phyloP scores from a whole-genome alignment of 805 yeast species.

The Sugiyamaella floridensis region DNA sequence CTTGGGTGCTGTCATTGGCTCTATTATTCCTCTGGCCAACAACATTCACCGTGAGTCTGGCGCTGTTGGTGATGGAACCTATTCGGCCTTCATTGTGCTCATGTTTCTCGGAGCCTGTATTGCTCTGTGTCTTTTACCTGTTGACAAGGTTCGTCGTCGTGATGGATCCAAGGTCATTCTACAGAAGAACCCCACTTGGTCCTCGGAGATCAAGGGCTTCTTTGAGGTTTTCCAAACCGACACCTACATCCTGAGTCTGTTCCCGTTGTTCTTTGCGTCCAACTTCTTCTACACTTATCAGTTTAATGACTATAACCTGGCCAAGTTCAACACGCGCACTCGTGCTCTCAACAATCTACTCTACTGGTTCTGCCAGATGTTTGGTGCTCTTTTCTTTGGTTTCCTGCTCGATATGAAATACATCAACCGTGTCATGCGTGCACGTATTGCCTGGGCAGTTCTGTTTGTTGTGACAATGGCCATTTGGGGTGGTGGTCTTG shows the following conservation, averaged over 20 bases:
- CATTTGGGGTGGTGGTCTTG: conserved; percentile 35
- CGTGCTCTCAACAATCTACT: conserved; percentile 53
- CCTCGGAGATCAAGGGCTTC: conserved; percentile 38
- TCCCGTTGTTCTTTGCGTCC: conserved; percentile 59
- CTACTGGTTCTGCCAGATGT: conserved; percentile 54
- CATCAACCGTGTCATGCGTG: conserved; percentile 39
- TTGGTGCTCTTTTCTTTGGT: conserved; percentile 46
- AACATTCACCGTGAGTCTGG: conserved; percentile 34
- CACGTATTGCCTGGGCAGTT: conserved; percentile 39
- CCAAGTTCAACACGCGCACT: conserved; percentile 50
- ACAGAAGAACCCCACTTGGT: conserved; percentile 40
- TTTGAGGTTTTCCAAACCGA: conserved; percentile 33
- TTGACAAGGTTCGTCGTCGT: conserved; percentile 40
- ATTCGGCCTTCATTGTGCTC: conserved; percentile 45
- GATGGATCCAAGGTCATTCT: conserved; percentile 45
- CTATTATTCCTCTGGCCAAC: conserved; percentile 49
- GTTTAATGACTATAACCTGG: conserved; percentile 50
- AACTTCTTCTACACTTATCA: conserved; percentile 63
- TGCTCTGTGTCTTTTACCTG: conserved; percentile 43
- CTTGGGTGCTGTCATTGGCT: conserved; percentile 55
- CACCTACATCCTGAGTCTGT: conserved; percentile 41
- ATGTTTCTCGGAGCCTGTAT: conserved; percentile 42
- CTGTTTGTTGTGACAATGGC: conserved; percentile 36
- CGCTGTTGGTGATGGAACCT: conserved; percentile 42
- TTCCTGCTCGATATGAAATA: conserved; percentile 38